phyloP scores from a whole-genome alignment of 2,329 filamentous ascomycete species.

The Fusarium sp. region DNA sequence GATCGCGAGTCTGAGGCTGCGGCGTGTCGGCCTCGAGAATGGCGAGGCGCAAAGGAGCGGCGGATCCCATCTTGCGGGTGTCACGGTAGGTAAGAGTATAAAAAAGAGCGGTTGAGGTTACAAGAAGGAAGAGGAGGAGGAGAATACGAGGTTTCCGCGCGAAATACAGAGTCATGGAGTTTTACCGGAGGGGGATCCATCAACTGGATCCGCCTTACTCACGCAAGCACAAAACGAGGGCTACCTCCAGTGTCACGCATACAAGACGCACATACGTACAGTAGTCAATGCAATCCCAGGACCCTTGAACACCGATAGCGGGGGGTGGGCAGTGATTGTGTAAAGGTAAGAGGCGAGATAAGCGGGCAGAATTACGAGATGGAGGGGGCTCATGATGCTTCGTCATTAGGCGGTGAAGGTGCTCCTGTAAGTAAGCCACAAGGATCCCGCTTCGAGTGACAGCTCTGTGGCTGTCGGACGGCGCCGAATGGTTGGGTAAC shows the following conservation, averaged over 20 bases:
- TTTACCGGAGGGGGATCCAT: not conserved
- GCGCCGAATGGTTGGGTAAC: slow-evolving; percentile 14
- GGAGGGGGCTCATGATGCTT: not conserved
- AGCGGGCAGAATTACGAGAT: slow-evolving; percentile 31
- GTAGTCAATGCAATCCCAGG: slow-evolving; percentile 10
- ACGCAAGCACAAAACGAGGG: not conserved
- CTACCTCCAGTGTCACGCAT: not conserved
- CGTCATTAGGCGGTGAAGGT: slow-evolving; percentile 23
- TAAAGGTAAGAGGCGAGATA: slow-evolving; percentile 15
- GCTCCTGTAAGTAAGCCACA: not conserved
- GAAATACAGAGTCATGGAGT: slow-evolving; percentile 12
- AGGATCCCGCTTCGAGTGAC: slow-evolving; percentile 26
- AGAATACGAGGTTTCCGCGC: slow-evolving; percentile 3
- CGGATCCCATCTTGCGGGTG: slow-evolving; percentile 29
- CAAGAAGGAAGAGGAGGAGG: slow-evolving; percentile 1
- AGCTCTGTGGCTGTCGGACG: slow-evolving; percentile 17
- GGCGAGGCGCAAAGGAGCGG: slow-evolving; percentile 77
- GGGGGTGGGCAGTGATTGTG: slow-evolving; percentile 8
- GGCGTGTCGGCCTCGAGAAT: slow-evolving; percentile 91
- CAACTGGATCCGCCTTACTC: not conserved
- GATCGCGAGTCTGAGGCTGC: slow-evolving; percentile 69
- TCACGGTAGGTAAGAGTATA: not conserved
- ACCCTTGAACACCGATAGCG: slow-evolving; percentile 35
- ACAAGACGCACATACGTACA: not conserved
- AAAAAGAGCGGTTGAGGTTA: not conserved